Evolutionary conservation across 257 asterid genomes (phyloP), one percentile per base, ranked within the genome.

Genomic region (Solanum commersonii): DNA sequence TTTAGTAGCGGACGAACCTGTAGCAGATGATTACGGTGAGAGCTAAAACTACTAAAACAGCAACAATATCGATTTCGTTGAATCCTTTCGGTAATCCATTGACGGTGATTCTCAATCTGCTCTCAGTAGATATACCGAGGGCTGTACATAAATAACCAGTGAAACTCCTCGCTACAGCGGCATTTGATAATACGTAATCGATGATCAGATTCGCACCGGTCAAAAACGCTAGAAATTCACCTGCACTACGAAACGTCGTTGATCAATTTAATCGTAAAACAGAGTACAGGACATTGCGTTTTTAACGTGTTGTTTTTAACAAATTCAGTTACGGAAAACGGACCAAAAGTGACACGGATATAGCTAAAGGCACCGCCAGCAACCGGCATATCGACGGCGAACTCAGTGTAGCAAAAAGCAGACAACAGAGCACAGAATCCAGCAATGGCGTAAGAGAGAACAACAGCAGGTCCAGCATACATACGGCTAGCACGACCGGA

Each of bases 291-390:
- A 12, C 34, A 38, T 23, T 38, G 83, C 20, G 83, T 11, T 40
- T n/a, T 13, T 23, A 1, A 40, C n/a, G 31, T 35, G 20, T 84
- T 16, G n/a, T 6, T 29, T 20, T 34, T 52, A 60, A 84, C 2
- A 22, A 33, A 34, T 20, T 31, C 15, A 31, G 35, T 29, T 74
- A 33, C 56, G 23, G 16, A 8, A 52, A 23, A 73, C 92, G 25
- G 84, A 84, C 99, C 99, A 34, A 97, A 96, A 59, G 98, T 97
- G 44, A 94, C 94, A 20, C 98, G 98, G 84, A 97, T 94, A 92
- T 97, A 97, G 87, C 98, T 96, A 89, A 97, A 97, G 83, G 99
- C 98, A 76, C 99, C 99, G 87, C 99, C 99, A 77, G 99, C 98
- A 65, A 97, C 98, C 59, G 99, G 99, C 97, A 97, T 93, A 88